Percentiles rank a stretch among this genome's conserved stretches.
Conservation (phyloP, 805 yeast genomes). For the Wickerhamiella dianesei region DNA sequence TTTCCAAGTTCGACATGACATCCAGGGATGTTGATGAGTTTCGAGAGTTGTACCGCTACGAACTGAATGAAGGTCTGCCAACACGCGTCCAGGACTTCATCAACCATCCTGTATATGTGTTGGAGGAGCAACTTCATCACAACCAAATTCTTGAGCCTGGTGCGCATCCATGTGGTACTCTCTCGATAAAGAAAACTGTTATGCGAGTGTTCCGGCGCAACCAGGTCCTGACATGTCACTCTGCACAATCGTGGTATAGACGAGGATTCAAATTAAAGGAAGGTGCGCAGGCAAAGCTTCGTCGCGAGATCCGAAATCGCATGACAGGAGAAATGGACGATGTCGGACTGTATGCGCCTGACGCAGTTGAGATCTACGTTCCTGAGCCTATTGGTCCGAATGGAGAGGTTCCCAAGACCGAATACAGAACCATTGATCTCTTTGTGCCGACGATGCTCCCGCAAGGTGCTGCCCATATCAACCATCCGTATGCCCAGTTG, state of each 20-base stretch:
- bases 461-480: conserved; percentile 52
- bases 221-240: conserved; percentile 47
- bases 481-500: conserved; percentile 36
- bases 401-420: conserved; percentile 62
- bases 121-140: conserved; percentile 58
- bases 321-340: conserved; percentile 15
- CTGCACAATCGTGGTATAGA: conserved; percentile 79
- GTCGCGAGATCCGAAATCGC: conserved; percentile 21
- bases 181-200: conserved; percentile 35
- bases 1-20: conserved; percentile 19
- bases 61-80: conserved; percentile 76
- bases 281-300: conserved; percentile 52
- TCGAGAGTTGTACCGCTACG: conserved; percentile 46
- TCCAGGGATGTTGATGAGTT: conserved; percentile 35
- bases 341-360: conserved; percentile 49
- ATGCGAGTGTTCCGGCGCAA: conserved; percentile 42
- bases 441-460: conserved; percentile 77
- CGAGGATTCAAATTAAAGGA: conserved; percentile 60
- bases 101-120: conserved; percentile 73
- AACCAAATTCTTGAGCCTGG: conserved; percentile 62
- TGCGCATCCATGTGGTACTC: conserved; percentile 54
- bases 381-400: conserved; percentile 49
- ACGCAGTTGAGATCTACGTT: conserved; percentile 56
- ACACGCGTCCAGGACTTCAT: conserved; percentile 67
- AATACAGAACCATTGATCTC: conserved; percentile 72